Base-by-base conservation (phyloP, 768 basidiomycete species). In the Lentinula sp. region DNA sequence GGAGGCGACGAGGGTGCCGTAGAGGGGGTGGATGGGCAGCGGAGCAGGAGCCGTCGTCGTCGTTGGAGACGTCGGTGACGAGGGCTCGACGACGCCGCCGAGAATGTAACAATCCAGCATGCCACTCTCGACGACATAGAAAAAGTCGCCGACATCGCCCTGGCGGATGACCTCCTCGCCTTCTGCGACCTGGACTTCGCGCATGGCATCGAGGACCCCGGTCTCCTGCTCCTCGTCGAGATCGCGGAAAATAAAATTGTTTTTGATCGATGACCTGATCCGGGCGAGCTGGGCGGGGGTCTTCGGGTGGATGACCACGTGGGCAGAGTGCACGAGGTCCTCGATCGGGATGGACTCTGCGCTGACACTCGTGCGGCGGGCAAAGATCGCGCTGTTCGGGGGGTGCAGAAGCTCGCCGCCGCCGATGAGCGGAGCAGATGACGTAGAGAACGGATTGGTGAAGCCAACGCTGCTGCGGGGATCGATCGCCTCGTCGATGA, bases 61-160 rank as follows among this genome's bases (percentile, higher is more conserved):
- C 28, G 80, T 79, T 8, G 77, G 71, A 82, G 85, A 87, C 36
- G 81, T 75, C 0, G 84, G 81, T 1, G 87, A 85, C 16, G 86
- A 74, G 6, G 85, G 84, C 51, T 87, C 88, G 3, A 84, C 81
- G 58, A 81, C 85, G 23, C 18, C 36, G 33, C 43, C 55, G 1
- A 41, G 7, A 65, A 89, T 86, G 72, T 87, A 98, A 71, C 93
- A 91, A 66, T 95, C 81, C 63, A 98, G 79, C 61, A 85, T 75
- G 2, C 97, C 97, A 48, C 83, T 81, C 75, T 98, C 97, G 64
- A 98, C 94, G 57, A 98, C 92, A 74, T 99, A 99, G 73, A 98
- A 98, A 75, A 87, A 95, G 68, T 98, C 95, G 58, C 97, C 97
- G 18, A 93, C 91, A 66, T 97, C 95, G 51, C 97, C 97, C 73